These are phyloP conservation scores for Porcisia hertigi DNA, from an alignment of 208 protist species.

Conservation along the genomic window DNA sequence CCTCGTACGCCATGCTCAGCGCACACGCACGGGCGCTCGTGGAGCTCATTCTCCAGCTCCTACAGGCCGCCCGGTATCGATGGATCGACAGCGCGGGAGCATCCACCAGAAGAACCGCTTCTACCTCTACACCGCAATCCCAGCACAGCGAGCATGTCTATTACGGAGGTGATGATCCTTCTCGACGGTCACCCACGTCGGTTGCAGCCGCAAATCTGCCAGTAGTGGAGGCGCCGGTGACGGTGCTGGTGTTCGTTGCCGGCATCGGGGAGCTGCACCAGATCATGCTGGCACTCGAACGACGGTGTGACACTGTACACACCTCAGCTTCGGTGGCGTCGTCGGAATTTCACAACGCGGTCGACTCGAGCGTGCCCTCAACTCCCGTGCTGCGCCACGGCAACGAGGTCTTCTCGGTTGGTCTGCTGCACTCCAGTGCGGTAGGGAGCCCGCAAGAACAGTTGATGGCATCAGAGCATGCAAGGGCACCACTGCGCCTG, in stretches of 20 bases:
- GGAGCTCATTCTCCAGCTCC: constrained; percentile 48
- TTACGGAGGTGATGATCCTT: background rate
- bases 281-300: constrained; percentile 58
- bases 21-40: constrained; percentile 37
- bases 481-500: constrained; percentile 45
- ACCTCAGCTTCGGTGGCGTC: background rate
- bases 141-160: background rate
- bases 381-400: constrained; percentile 48
- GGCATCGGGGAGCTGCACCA: constrained; percentile 73
- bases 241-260: constrained; percentile 73
- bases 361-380: background rate
- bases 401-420: constrained; percentile 57
- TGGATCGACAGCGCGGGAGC: constrained; percentile 13
- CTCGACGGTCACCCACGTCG: background rate
- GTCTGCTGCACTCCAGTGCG: constrained; percentile 57
- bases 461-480: constrained; percentile 30
- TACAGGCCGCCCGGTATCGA: constrained; percentile 47
- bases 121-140: background rate
- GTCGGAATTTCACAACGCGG: background rate
- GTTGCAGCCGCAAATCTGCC: background rate
- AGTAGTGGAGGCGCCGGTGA: constrained; percentile 32
- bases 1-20: constrained; percentile 23
- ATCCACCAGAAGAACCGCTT: background rate
- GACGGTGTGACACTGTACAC: constrained; percentile 33
- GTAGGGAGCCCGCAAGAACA: constrained; percentile 70